Percentiles rank a stretch among this genome's conserved stretches.
Conservation (phyloP, 352 stramenopile genomes). For the Phytophthora cryptogea region DNA sequence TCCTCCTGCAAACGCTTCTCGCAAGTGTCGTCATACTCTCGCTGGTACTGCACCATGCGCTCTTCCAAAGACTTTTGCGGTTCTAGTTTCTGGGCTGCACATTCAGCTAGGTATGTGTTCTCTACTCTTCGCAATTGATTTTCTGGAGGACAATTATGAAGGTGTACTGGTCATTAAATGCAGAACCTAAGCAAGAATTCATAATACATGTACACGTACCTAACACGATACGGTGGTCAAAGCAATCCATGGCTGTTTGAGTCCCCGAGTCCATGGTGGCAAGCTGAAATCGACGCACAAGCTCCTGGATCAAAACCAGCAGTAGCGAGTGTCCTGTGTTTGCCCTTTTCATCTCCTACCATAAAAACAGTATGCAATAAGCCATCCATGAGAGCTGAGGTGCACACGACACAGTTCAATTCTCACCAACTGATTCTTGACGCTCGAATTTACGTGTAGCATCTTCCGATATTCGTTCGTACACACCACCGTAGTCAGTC, state of each 20-base stretch:
- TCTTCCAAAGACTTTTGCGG: constrained; percentile 53
- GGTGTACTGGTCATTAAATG: neutral
- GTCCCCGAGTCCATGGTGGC: constrained; percentile 48
- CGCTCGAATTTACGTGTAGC: constrained; percentile 30
- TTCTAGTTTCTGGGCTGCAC: constrained; percentile 40
- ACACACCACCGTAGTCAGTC: too few relatives aligned
- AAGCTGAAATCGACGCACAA: constrained; percentile 38
- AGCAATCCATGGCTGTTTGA: constrained; percentile 68
- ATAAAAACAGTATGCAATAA: neutral
- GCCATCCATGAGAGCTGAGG: neutral
- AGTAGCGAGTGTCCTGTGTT: constrained; percentile 25
- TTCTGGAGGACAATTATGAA: constrained; percentile 31
- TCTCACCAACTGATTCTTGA: constrained; percentile 38
- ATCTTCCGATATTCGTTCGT: constrained; percentile 12
- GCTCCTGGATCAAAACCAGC: constrained; percentile 46
- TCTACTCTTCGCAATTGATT: constrained; percentile 73
- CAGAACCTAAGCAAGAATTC: neutral
- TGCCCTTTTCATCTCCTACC: constrained; percentile 26
- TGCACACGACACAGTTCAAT: too few relatives aligned
- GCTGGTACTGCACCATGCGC: constrained; percentile 69
- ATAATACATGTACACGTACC: constrained; percentile 29
- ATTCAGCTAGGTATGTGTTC: constrained; percentile 55
- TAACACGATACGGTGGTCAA: constrained; percentile 64
- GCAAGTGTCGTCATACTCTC: constrained; percentile 65
- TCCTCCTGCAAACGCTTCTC: constrained; percentile 60